Evolutionary conservation across 164 flowering plant genomes (phyloP), one percentile per base, ranked within the genome.

Genomic region (Hamamelis virginiana): DNA sequence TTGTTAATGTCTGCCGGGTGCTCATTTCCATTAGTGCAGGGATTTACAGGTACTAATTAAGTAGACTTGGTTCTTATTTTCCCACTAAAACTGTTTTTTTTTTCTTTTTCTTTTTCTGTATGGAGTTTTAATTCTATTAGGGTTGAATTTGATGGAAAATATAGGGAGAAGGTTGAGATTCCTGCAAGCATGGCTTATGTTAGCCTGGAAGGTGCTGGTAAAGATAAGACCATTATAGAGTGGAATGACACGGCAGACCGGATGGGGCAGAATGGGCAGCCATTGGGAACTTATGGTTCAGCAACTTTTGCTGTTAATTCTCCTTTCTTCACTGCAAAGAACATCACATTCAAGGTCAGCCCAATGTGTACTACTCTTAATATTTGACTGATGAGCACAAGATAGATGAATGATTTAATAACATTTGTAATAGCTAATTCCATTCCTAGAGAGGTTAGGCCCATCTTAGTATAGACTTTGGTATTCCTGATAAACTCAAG

Each of bases 161-260:
- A 69, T 61, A 86, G 93, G 76, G 93, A 89, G 79, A 89, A 89
- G 76, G 80, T 87, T 33, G 80, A 72, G 43, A 75, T 89, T 74
- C 87, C 88, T 26, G 60, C 80, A 44, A 75, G 80, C 16, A 82
- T 70, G 81, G 77, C 84, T 9, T 84, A 73, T 61, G 55, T 86
- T 48, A 87, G 76, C 61, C 28, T 89, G 45, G 74, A 71, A 62
- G 94, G 94, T 16, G 80, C 77, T 1, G 85, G 85, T 14, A 81
- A 82, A 51, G 81, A 71, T 21, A 81, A 70, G 68, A 87, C 89
- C 10, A 65, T 81, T 13, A 77, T 89, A 8, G 75, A 83, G 72
- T 87, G 90, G 91, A 76, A 69, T 26, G 86, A 87, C 72, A 81
- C 82, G 16, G 91, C 91, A 1, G 81, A 85, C 25, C 51, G 59